These are phyloP conservation scores for Desmodesmus armatus DNA, from an alignment of 139 green algal genomes.

Conservation along the genomic window DNA sequence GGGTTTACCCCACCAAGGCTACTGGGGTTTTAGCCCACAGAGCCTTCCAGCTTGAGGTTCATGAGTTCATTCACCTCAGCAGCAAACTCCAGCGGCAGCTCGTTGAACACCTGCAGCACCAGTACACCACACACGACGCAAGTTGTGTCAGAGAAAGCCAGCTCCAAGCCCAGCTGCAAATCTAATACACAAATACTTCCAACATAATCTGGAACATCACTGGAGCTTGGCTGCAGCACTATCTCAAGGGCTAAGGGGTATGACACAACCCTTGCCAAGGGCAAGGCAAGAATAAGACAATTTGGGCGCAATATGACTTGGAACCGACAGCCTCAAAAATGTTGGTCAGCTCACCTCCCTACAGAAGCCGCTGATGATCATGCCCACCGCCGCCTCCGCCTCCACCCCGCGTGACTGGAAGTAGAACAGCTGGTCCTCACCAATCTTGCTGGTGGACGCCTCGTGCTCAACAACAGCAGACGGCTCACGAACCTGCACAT, in stretches of 20 bases:
- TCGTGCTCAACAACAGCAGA: slow-evolving; percentile 97
- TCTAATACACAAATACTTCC: too few species aligned
- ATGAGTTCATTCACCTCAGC: slow-evolving; percentile 99
- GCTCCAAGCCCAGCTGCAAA: neutral
- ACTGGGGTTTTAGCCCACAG: slow-evolving; percentile 88
- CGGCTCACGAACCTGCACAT: slow-evolving; percentile 88
- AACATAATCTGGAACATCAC: too few species aligned
- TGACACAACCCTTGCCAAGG: too few species aligned
- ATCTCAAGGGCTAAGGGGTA: too few species aligned
- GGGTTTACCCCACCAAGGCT: neutral
- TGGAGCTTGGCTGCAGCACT: too few species aligned
- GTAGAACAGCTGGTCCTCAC: slow-evolving; percentile 99
- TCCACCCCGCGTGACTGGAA: slow-evolving; percentile 98
- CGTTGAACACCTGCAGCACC: slow-evolving; percentile 92
- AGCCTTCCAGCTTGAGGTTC: slow-evolving; percentile 98
- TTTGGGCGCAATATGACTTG: too few species aligned
- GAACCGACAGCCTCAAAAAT: too few species aligned
- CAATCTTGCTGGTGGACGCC: slow-evolving; percentile 97
- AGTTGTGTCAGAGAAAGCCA: neutral
- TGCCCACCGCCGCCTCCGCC: slow-evolving; percentile 93
- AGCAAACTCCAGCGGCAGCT: slow-evolving; percentile 98
- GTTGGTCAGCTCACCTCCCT: slow-evolving; percentile 72
- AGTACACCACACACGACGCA: neutral
- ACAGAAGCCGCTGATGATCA: slow-evolving; percentile 99
- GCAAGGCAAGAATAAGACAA: too few species aligned